Base-by-base conservation (phyloP, 257 asterid genomes). In the Haberlea rhodopensis region DNA sequence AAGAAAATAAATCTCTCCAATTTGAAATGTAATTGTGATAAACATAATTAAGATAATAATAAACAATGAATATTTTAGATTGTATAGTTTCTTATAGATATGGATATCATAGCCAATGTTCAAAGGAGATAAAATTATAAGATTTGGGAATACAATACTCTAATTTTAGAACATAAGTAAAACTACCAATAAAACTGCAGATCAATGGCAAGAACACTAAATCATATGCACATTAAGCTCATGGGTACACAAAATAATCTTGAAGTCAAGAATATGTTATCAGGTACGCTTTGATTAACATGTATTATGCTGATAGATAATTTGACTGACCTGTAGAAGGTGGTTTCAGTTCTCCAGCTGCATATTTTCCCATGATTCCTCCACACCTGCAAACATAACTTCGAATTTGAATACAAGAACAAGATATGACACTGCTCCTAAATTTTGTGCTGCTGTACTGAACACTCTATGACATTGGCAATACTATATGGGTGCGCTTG, bases 361-460 rank as follows among this genome's bases (percentile, higher is more conserved):
- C 94, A 75, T 94, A 94, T 74, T 87, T 94, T 65, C 99, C 99
- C 96, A 90, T 85, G 67, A 94, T 97, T 70, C 99, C 99, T 61
- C 99, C 95, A 74, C 99, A 94, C 99, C 99, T 94, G 70, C 73
- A 78, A 19, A 65, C 60, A 64, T 52, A 16, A 43, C 48, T 43
- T 5, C 2, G 6, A 15, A 54, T 53, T 62, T 21, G 58, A 23
- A 31, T 8, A 43, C 54, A 28, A 22, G 37, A 64, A 55, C 63
- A 26, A 27, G 51, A 49, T 63, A 60, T 11, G 49, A 25, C 19
- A 45, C 31, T 13, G 54, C 25, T 22, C 61, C 31, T 29, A 46
- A 48, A 71, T n/a, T 56, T 20, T 55, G 32, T 3, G 21, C 45
- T 5, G 3, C 19, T 54, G 54, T 56, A 67, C 67, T 54, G 21